phyloP scores from a whole-genome alignment of 129 eudicot genomes.

The Daucus carota region DNA sequence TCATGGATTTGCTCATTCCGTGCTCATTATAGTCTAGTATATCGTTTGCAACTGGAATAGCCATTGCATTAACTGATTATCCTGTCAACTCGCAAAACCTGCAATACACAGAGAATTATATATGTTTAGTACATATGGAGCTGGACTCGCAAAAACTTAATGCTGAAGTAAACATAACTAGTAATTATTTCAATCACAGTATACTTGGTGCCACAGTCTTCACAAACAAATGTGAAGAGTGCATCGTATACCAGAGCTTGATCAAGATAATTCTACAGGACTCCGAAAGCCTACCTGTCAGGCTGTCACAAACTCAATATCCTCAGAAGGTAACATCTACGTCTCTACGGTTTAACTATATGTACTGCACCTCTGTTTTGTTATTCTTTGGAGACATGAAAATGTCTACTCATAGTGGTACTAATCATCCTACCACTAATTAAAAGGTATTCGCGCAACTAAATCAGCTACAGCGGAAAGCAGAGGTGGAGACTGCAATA shows the following conservation, averaged over 20 bases:
- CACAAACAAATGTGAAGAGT: too few species aligned
- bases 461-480: neutral
- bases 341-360: neutral
- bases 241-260: neutral
- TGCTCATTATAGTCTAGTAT: conserved; percentile 6
- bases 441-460: neutral
- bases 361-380: neutral
- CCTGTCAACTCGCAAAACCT: neutral
- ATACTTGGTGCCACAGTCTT: too few species aligned
- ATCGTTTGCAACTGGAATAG: conserved; percentile 16
- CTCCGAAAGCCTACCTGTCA: neutral
- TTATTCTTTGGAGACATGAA: neutral
- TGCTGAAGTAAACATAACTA: neutral
- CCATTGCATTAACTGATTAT: conserved; percentile 16
- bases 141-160: neutral
- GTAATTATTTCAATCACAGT: too few species aligned
- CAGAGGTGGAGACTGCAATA: neutral
- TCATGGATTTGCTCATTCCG: conserved; percentile 27
- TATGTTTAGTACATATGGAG: neutral
- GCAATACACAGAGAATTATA: neutral
- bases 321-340: neutral
- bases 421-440: neutral
- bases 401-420: neutral
- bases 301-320: neutral
- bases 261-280: neutral